Percentiles rank a stretch among this genome's conserved stretches.
These are phyloP conservation scores for Teratosphaeria epicoccoides DNA, from an alignment of 2,329 filamentous ascomycete genomes.

Conservation along the genomic window DNA sequence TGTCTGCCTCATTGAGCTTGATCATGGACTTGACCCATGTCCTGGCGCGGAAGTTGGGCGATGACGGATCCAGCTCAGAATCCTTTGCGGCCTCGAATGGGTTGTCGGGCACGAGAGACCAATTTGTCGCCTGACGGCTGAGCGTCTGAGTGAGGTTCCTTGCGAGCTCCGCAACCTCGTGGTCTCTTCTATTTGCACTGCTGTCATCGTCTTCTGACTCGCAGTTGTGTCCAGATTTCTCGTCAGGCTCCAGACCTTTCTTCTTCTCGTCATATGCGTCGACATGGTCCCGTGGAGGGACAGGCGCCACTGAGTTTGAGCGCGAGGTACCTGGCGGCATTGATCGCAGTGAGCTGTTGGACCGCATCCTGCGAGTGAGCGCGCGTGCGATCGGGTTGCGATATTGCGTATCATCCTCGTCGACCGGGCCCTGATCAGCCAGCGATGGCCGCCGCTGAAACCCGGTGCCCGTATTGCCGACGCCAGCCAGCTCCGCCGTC, in stretches of 20 bases:
- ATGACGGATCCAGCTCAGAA: conserved; percentile 36
- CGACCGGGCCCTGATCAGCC: conserved; percentile 2
- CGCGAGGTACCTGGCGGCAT: background rate
- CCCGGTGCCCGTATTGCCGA: conserved; percentile 23
- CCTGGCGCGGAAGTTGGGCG: conserved; percentile 37
- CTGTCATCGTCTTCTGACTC: conserved; percentile 14
- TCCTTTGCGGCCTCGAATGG: conserved; percentile 31
- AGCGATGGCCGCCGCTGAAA: conserved; percentile 12
- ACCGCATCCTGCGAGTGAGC: conserved; percentile 2
- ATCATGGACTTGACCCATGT: conserved; percentile 42
- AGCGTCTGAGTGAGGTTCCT: conserved; percentile 31
- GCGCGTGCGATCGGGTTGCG: conserved; percentile 7
- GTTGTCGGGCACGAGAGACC: conserved; percentile 28
- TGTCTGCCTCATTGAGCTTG: conserved; percentile 34
- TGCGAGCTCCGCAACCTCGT: conserved; percentile 32
- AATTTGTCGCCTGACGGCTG: conserved; percentile 27
- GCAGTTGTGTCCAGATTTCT: conserved; percentile 9
- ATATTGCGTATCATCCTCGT: conserved; percentile 1
- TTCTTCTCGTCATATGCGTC: conserved; percentile 16
- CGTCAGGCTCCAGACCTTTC: conserved; percentile 14
- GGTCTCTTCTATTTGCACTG: conserved; percentile 5
- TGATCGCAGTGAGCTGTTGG: background rate
- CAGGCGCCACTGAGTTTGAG: background rate
- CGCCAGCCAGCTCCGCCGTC: conserved; percentile 27
- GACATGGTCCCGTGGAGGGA: background rate